Evolutionary conservation across 2,329 filamentous ascomycete genomes (phyloP).

Genomic region (Chaetoscypha palmicola): DNA sequence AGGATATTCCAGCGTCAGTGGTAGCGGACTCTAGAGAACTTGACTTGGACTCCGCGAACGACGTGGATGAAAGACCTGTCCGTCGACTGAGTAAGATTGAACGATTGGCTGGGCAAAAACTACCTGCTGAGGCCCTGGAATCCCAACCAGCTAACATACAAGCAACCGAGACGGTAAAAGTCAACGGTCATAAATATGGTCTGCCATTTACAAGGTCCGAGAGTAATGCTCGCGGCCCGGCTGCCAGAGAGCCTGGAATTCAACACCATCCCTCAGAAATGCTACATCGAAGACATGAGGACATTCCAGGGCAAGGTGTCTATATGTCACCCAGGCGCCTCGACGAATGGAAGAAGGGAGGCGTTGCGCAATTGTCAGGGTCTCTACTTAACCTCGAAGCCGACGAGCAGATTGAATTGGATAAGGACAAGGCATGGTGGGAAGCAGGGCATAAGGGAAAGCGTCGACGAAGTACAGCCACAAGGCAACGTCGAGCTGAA

Average conservation of each 20-base stretch:
- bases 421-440: slow-evolving; percentile 67
- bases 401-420: slow-evolving; percentile 31
- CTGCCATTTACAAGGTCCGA: slow-evolving; percentile 17
- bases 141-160: slow-evolving; percentile 13
- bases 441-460: slow-evolving; percentile 48
- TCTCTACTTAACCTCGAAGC: slow-evolving; percentile 53
- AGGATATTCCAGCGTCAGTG: slow-evolving; percentile 19
- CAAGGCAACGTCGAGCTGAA: slow-evolving; percentile 43
- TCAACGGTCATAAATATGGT: slow-evolving; percentile 21
- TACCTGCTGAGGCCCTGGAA: slow-evolving; percentile 8
- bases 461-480: slow-evolving; percentile 32
- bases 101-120: slow-evolving; percentile 24
- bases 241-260: slow-evolving; percentile 11
- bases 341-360: slow-evolving; percentile 67
- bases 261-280: slow-evolving; percentile 28
- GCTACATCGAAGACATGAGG: slow-evolving; percentile 25
- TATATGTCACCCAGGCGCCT: slow-evolving; percentile 56
- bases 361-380: slow-evolving; percentile 52
- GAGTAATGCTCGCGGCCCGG: slow-evolving; percentile 1
- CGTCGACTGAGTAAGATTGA: slow-evolving; percentile 27
- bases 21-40: slow-evolving; percentile 7
- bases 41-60: slow-evolving; percentile 15
- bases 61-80: slow-evolving; percentile 17
- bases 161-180: slow-evolving; percentile 18
- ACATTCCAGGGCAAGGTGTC: slow-evolving; percentile 42